Percentiles rank a stretch among this genome's conserved stretches.
phyloP scores from a whole-genome alignment of 495 filamentous ascomycete species.

The Xylaria flabelliformis region DNA sequence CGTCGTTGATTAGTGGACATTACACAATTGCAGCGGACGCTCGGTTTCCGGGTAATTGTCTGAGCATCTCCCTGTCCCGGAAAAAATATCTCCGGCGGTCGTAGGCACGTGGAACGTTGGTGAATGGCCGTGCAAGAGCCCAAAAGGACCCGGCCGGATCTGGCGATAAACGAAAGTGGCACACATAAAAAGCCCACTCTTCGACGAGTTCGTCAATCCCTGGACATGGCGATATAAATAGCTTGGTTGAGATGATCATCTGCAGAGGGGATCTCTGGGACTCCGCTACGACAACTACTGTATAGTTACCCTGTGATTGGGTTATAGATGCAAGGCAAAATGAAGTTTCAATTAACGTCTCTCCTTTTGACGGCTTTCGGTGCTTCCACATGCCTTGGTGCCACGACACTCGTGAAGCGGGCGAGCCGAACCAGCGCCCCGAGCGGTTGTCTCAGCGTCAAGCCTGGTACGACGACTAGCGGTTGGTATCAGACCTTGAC shows the following conservation, averaged over 20 bases:
- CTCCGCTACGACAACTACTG: neutral
- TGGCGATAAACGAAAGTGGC: neutral
- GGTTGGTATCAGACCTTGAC: slow-evolving; percentile 9
- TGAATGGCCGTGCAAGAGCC: neutral
- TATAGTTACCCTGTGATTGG: neutral
- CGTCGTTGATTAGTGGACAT: neutral
- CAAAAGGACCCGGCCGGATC: neutral
- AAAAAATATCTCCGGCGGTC: neutral
- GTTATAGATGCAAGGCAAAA: neutral
- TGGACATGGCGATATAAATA: neutral
- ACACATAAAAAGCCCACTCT: neutral
- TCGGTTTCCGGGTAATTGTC: neutral
- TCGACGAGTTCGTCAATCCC: neutral
- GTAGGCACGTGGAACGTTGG: neutral
- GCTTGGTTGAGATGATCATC: neutral
- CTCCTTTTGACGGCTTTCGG: neutral
- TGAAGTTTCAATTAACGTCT: neutral
- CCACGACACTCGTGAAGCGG: neutral
- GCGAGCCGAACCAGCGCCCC: neutral
- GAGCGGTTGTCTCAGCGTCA: neutral
- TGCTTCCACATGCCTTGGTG: neutral
- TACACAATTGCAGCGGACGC: neutral
- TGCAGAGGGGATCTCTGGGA: neutral
- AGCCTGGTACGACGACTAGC: slow-evolving; percentile 1
- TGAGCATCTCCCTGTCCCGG: neutral